Evolutionary conservation across 2,329 filamentous ascomycete species (phyloP).

Genomic region (Nothomitra cinnamomea): DNA sequence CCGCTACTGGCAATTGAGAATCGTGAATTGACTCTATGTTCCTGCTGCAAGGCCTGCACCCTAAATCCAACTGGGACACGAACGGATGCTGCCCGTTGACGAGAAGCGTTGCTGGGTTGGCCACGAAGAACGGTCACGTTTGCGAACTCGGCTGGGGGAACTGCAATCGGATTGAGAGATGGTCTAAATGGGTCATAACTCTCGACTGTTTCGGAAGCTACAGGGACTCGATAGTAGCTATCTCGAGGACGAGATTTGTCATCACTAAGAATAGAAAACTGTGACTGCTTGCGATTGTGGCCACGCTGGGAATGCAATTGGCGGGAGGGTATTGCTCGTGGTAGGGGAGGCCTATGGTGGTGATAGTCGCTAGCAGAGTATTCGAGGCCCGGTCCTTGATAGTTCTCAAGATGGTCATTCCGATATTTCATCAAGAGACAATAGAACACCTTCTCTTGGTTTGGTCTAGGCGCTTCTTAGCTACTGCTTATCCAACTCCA

Average conservation of each 20-base stretch:
- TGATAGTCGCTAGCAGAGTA: conserved; percentile 88
- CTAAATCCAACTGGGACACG: conserved; percentile 1
- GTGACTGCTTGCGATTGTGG: conserved; percentile 32
- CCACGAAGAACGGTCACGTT: conserved; percentile 52
- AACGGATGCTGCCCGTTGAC: conserved; percentile 11
- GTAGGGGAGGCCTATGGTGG: conserved; percentile 35
- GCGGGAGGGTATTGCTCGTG: conserved; percentile 18
- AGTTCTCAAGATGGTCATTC: conserved; percentile 74
- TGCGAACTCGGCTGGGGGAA: conserved; percentile 39
- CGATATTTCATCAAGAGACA: conserved; percentile 67
- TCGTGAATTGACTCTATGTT: not conserved
- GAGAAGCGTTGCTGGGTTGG: conserved; percentile 21
- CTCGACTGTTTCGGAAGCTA: conserved; percentile 25
- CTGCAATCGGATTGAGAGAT: conserved; percentile 35
- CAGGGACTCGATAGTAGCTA: conserved; percentile 31
- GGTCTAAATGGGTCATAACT: conserved; percentile 79
- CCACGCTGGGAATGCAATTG: conserved; percentile 17
- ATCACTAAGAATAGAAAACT: conserved; percentile 39
- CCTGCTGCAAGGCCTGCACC: conserved; percentile 1
- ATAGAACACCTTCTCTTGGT: conserved; percentile 91
- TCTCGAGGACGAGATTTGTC: conserved; percentile 31
- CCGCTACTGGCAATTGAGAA: conserved; percentile 1
- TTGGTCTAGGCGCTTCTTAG: conserved; percentile 35
- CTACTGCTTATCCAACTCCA: not conserved
- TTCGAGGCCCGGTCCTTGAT: conserved; percentile 54